These are phyloP conservation scores for Macaranga tanarius DNA, from an alignment of 441 rosid species.

Conservation along the genomic window DNA sequence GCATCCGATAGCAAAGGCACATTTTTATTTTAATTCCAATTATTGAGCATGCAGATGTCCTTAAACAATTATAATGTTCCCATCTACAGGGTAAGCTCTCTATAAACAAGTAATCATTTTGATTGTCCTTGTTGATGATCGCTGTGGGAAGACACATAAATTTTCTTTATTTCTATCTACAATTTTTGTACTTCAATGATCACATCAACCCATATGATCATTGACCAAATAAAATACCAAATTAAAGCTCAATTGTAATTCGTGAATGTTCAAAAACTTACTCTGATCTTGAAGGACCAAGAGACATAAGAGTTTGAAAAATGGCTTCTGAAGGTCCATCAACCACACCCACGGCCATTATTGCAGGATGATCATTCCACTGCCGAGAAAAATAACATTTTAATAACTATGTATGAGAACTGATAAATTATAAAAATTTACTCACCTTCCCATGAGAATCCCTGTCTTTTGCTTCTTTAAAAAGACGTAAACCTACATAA, in stretches of 20 bases:
- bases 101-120: neutral
- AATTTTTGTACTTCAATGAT: neutral
- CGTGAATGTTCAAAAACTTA: slow-evolving; percentile 35
- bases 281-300: slow-evolving; percentile 96
- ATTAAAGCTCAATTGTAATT: neutral
- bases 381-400: slow-evolving; percentile 27
- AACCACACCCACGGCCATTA: slow-evolving; percentile 96
- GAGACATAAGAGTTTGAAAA: slow-evolving; percentile 93
- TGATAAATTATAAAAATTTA: slow-evolving; percentile 24
- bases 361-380: slow-evolving; percentile 99
- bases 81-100: neutral
- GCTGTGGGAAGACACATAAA: neutral
- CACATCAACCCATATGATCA: neutral
- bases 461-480: slow-evolving; percentile 91
- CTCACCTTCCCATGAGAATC: slow-evolving; percentile 71
- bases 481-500: slow-evolving; percentile 76
- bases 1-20: neutral
- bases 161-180: neutral
- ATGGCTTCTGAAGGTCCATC: slow-evolving; percentile 95
- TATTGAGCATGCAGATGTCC: neutral
- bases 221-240: neutral
- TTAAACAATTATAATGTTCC: neutral
- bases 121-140: neutral
- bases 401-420: slow-evolving; percentile 14
- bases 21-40: neutral